Evolutionary conservation across 306 rosid species (phyloP), one percentile per base, ranked within the genome.

Genomic region (Inga oerstediana): DNA sequence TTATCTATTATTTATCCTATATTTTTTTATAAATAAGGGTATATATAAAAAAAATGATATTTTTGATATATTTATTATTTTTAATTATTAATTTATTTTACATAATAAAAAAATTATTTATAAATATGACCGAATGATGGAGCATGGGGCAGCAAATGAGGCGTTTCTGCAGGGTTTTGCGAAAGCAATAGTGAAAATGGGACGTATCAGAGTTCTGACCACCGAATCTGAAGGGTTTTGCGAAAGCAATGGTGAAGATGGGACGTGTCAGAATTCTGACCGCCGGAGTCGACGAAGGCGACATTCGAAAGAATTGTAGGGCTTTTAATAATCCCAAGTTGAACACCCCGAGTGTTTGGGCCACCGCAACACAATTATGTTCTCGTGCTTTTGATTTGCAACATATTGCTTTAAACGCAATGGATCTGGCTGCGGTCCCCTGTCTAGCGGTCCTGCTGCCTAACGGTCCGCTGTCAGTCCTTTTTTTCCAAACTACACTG

Each of bases 231-330:
- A 19, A 41, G 78, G 77, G 87, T 20, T 86, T 89, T 54, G 88
- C 84, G 5, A 19, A 27, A 24, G 85, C 90, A 32, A 82, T 84
- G 46, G 46, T 84, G 14, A 89, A 79, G 78, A 44, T 86, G 84
- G 87, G 85, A 20, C 61, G 41, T 59, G 45, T 84, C 14, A n/a
- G 78, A 8, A 87, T 79, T 70, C 80, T 84, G 43, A 58, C 24
- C 30, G 30, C 30, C 12, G 88, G 85, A 59, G 43, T 39, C 43
- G 74, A 59, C 10, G 69, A 65, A 0, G 88, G 87, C 1, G 80
- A 86, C 71, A 86, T 89, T 22, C 61, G 87, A 19, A 84, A 77
- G 43, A 84, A 86, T 48, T 84, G 87, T 5, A 67, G 82, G 58
- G 80, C 35, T 76, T 82, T 89, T 15, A 86, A 84, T 59, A 22